Base-by-base conservation (phyloP, 1,284 basidiomycete genomes). In the Cutaneotrichosporon spelunceum region DNA sequence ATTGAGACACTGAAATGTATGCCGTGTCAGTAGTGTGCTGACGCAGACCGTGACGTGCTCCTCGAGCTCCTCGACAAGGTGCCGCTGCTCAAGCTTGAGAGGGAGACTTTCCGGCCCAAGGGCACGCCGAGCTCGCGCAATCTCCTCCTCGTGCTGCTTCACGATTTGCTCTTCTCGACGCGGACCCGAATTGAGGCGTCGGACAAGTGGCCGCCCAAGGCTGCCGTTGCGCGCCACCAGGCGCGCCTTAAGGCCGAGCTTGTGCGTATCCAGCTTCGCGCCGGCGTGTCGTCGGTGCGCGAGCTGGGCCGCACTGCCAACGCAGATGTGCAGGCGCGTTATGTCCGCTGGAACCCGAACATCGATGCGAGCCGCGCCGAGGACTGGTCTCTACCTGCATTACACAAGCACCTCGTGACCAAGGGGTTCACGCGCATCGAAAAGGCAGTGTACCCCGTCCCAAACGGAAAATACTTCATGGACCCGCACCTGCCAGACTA, bases 1-100 rank as follows among this genome's bases (percentile, higher is more conserved):
- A 93, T 95, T 57, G 90, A 94, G 80, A 93, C 91, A 1, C 80
- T 96, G 52, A 94, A 94, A 83, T 94, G 93, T 94, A 78, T 81
- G 68, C 21, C 7, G 19, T 30, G 9, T 19, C 14, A 21, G 44
- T 23, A 48, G 13, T 10, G 39, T 14, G 13, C 23, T 42, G 33
- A 33, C n/a, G 7, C 55, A 92, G 89, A 81, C 75, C 84, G 72
- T 24, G 67, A 74, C 26, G 66, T 68, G 4, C 59, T 78, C 23
- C 62, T 65, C 36, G 84, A 85, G 16, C 80, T 95, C 61, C 76
- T 79, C 39, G 84, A 87, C 52, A 83, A 89, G 59, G 88, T 93
- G 55, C 77, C 83, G 7, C 79, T 95, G n/a, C 79, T 89, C 64
- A 84, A 84, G 57, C 82, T 88, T 68, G 91, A 94, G 78, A 84